phyloP scores from a whole-genome alignment of 331 rosid genomes.

The Telfairia occidentalis region DNA sequence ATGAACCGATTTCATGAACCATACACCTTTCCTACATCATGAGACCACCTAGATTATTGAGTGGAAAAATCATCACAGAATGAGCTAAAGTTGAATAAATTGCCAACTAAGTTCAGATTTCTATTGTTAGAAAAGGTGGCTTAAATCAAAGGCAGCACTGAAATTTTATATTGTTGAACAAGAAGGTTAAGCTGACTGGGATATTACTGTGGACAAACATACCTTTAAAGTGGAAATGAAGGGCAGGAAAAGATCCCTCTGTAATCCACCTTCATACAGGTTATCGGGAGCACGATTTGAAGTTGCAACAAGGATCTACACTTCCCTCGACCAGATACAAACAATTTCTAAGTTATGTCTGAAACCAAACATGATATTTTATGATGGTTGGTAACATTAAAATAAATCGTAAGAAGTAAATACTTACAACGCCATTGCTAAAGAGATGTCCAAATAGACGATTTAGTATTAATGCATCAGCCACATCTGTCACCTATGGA shows the following conservation, averaged over 20 bases:
- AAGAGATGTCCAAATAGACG: constrained; percentile 76
- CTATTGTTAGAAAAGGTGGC: background rate
- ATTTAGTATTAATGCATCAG: constrained; percentile 86
- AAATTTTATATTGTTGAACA: background rate
- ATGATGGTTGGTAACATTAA: background rate
- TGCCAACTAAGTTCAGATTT: background rate
- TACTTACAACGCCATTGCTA: constrained; percentile 71
- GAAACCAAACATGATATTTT: background rate
- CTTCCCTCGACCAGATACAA: constrained; percentile 27
- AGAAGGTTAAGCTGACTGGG: background rate
- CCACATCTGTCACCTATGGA: constrained; percentile 83
- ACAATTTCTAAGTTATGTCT: constrained; percentile 11
- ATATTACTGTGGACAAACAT: background rate
- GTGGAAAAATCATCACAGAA: background rate
- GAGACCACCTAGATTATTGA: background rate
- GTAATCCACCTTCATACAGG: constrained; percentile 92
- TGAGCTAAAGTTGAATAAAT: background rate
- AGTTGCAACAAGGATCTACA: constrained; percentile 81
- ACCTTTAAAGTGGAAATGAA: constrained; percentile 87
- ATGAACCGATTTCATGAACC: constrained; percentile 81
- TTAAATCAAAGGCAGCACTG: background rate
- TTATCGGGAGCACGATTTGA: constrained; percentile 98
- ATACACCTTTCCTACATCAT: constrained; percentile 76
- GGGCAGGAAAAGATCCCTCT: constrained; percentile 91
- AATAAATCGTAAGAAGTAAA: constrained; percentile 5